Conservation (phyloP, 345 rosid species). For the Ceriops zippeliana region DNA sequence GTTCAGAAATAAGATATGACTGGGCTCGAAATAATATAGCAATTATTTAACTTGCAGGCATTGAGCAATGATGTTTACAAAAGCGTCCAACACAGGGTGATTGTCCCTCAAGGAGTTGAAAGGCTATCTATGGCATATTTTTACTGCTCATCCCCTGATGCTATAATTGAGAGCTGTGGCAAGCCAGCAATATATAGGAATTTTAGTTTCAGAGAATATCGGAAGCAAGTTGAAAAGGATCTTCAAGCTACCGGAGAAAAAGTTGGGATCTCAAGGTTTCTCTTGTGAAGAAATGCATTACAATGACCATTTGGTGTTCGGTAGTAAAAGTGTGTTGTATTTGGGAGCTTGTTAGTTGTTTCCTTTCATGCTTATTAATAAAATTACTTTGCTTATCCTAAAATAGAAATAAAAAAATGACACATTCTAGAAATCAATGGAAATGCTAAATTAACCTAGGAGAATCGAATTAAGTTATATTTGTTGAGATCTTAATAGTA, state of each 20-base stretch:
- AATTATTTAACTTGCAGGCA: conserved; percentile 34
- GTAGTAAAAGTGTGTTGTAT: too few relatives aligned
- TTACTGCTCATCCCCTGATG: conserved; percentile 49
- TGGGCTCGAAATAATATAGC: too few relatives aligned
- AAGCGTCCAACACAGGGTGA: conserved; percentile 63
- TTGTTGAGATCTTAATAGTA: too few relatives aligned
- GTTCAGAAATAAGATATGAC: neutral
- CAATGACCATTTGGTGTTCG: neutral
- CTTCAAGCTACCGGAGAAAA: conserved; percentile 60
- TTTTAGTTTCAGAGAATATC: conserved; percentile 58
- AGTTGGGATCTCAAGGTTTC: conserved; percentile 73
- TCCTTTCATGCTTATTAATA: too few relatives aligned
- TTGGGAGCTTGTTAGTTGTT: too few relatives aligned
- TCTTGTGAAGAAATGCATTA: conserved; percentile 3
- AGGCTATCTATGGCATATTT: conserved; percentile 64
- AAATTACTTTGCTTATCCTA: too few relatives aligned
- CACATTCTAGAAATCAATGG: too few relatives aligned
- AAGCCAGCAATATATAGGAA: conserved; percentile 44
- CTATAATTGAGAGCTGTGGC: conserved; percentile 42
- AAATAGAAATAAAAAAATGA: too few relatives aligned
- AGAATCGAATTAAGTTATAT: too few relatives aligned
- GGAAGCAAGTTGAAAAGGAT: conserved; percentile 48
- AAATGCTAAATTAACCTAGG: too few relatives aligned
- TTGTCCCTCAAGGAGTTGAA: conserved; percentile 42
- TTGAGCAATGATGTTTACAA: conserved; percentile 67